Conservation (phyloP, 1,139 yeast genomes). For the Kurtzmaniella quercitrusa region DNA sequence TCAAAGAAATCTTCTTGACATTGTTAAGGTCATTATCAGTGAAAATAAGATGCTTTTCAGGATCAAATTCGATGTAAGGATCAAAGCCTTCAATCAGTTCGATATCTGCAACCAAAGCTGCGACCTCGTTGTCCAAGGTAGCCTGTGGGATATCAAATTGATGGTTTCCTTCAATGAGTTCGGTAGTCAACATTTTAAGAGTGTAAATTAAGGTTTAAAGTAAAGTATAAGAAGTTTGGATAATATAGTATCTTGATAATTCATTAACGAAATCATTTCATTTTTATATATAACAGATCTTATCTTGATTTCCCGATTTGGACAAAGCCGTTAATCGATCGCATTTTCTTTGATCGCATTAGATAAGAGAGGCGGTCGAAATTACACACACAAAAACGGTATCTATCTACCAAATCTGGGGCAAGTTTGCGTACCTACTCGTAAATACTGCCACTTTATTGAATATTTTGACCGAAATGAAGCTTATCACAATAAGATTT, state of each 20-base stretch:
- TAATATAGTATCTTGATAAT: background rate
- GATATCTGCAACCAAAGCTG: conserved; percentile 15
- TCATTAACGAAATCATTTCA: background rate
- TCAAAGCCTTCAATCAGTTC: conserved; percentile 22
- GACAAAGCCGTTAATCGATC: background rate
- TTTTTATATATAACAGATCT: background rate
- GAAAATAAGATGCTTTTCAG: conserved; percentile 22
- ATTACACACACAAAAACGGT: too few relatives aligned
- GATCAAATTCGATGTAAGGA: conserved; percentile 24
- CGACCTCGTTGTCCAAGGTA: conserved; percentile 21
- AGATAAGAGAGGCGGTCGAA: background rate
- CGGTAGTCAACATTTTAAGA: conserved; percentile 12
- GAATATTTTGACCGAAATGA: too few relatives aligned
- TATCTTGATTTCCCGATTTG: background rate
- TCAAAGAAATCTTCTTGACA: conserved; percentile 18
- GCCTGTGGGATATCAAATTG: conserved; percentile 19
- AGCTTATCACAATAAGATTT: too few relatives aligned
- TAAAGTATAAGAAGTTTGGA: background rate
- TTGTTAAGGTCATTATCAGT: conserved; percentile 18
- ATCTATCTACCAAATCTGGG: too few relatives aligned
- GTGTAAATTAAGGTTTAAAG: background rate
- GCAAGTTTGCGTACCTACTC: too few relatives aligned
- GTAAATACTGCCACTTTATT: too few relatives aligned
- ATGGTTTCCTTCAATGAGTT: conserved; percentile 15
- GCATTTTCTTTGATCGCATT: background rate